Evolutionary conservation across 169 alveolate species (phyloP), one percentile per base, ranked within the genome.

Genomic region (Ichthyophthirius multifiliis): DNA sequence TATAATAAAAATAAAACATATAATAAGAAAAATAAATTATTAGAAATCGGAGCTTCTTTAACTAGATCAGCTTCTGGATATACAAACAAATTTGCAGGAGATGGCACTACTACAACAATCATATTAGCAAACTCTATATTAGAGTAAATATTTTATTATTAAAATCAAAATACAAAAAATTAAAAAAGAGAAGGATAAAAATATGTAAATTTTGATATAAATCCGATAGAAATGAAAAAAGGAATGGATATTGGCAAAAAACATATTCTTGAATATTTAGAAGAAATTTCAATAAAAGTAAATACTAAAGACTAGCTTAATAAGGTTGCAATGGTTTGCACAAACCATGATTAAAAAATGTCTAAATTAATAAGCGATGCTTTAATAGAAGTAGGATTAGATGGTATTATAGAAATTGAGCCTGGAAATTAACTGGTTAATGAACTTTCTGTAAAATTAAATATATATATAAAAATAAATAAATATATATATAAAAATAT

Each of bases 41-140:
- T 55, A 37, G 93, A 90, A 63, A 34, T 91, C 30, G 95, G 95
- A 32, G 93, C 95, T 1, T 65, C 85, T 7, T 39, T 91, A 23
- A 47, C 82, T 9, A 85, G 89, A 75, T 47, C 76, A 43, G 82
- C 86, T 31, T 83, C 92, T 32, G 74, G 79, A n/a, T 74, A 75
- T 16, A 75, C 92, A 37, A 86, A 84, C 37, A 75, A 62, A 15
- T 87, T 37, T 74, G 89, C 94, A 27, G 95, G 93, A 18, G 95
- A 91, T 80, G 95, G 95, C 9, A 91, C 93, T 0, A 91, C 95
- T 0, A 85, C 92, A 3, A 76, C 95, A 15, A 75, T 90, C 10
- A 12, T 85, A 9, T 62, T 91, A 23, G 87, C 92, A 16, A 63
- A 75, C 5, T 63, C 65, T 9, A 23, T 91, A 0, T 45, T 85